These are phyloP conservation scores for Camellia lanceoleosa DNA, from an alignment of 148 eudicot genomes.

Conservation along the genomic window DNA sequence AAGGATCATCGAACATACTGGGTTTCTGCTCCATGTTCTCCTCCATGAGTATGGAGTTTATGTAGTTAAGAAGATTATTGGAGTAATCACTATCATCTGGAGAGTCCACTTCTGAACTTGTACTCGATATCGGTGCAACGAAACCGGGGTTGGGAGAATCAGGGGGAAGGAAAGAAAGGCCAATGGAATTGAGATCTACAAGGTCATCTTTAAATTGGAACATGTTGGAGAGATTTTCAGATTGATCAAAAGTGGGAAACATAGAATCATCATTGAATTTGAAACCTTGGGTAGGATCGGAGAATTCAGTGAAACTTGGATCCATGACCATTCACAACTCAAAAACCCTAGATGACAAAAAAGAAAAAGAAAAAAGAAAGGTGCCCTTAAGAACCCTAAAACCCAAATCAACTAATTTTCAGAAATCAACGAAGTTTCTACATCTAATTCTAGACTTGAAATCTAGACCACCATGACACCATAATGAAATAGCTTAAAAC, in stretches of 20 bases:
- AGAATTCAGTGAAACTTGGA: conserved; percentile 6
- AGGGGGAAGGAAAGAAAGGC: conserved; percentile 11
- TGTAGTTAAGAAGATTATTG: conserved; percentile 34
- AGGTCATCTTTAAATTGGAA: conserved; percentile 16
- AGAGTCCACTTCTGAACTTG: conserved; percentile 32
- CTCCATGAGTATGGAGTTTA: conserved; percentile 49
- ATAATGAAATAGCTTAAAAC: background rate
- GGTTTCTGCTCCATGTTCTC: conserved; percentile 51
- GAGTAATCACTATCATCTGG: conserved; percentile 31
- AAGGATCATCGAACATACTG: conserved; percentile 50
- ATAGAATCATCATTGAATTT: conserved; percentile 8
- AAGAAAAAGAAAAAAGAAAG: background rate
- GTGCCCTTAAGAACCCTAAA: background rate
- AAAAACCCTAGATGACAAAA: too few relatives aligned
- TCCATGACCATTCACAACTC: conserved; percentile 4
- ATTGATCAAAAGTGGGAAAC: conserved; percentile 3
- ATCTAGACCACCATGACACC: background rate
- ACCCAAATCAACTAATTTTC: background rate
- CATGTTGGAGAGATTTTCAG: conserved; percentile 1
- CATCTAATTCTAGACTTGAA: too few relatives aligned
- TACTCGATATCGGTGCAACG: conserved; percentile 17
- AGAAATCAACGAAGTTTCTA: background rate
- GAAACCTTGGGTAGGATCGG: conserved; percentile 2
- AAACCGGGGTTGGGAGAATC: conserved; percentile 15
- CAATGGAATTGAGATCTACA: conserved; percentile 19